These are phyloP conservation scores for Penicillium steckii DNA, from an alignment of 495 filamentous ascomycete genomes.

Conservation along the genomic window DNA sequence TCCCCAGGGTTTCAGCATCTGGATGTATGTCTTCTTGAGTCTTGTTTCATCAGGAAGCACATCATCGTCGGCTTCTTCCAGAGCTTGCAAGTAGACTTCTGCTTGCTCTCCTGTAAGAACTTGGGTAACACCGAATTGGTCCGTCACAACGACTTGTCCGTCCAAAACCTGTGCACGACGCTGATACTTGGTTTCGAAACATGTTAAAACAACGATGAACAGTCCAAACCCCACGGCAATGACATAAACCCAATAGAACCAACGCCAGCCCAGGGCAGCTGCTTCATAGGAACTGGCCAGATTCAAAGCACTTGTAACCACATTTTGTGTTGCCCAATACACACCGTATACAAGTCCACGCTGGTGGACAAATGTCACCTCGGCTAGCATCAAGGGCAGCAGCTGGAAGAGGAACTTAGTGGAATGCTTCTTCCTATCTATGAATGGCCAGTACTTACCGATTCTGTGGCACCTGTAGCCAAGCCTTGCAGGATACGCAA, in stretches of 20 bases:
- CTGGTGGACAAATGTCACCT: slow-evolving; percentile 36
- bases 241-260: slow-evolving; percentile 39
- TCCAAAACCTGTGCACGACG: slow-evolving; percentile 23
- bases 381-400: slow-evolving; percentile 34
- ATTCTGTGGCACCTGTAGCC: slow-evolving; percentile 35
- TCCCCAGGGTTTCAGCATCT: slow-evolving; percentile 30
- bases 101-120: slow-evolving; percentile 16
- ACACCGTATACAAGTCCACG: slow-evolving; percentile 27
- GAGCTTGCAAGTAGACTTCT: slow-evolving; percentile 6
- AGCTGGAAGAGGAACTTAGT: slow-evolving; percentile 14
- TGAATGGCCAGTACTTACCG: slow-evolving; percentile 14
- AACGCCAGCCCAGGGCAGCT: slow-evolving; percentile 34
- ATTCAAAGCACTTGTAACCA: slow-evolving; percentile 28
- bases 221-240: slow-evolving; percentile 32
- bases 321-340: slow-evolving; percentile 37
- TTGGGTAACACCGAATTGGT: slow-evolving; percentile 36
- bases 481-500: slow-evolving; percentile 34
- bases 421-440: neutral
- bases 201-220: slow-evolving; percentile 26
- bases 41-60: slow-evolving; percentile 10
- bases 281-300: slow-evolving; percentile 33
- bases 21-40: slow-evolving; percentile 27
- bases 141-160: slow-evolving; percentile 31
- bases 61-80: slow-evolving; percentile 1
- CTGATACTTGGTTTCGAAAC: slow-evolving; percentile 33